These are phyloP conservation scores for Schwanniomyces yamadae DNA, from an alignment of 805 yeast species.

Conservation along the genomic window DNA sequence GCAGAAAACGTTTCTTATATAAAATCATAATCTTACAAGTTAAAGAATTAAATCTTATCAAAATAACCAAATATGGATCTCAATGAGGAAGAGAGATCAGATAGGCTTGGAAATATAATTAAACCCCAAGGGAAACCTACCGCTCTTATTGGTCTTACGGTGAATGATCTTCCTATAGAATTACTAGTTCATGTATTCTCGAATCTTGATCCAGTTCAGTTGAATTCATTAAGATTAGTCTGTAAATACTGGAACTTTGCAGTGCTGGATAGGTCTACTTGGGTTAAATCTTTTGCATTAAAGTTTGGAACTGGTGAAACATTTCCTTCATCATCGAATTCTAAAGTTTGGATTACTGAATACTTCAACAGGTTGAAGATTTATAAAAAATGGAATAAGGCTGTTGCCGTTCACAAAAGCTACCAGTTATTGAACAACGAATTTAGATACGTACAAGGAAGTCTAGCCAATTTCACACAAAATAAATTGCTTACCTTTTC, in stretches of 20 bases:
- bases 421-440: conserved; percentile 31
- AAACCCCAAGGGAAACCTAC: too few relatives aligned
- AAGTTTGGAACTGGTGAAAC: conserved; percentile 33
- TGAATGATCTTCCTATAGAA: conserved; percentile 47
- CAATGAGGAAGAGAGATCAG: too few relatives aligned
- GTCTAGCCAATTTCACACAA: conserved; percentile 24
- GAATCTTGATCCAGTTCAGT: conserved; percentile 44
- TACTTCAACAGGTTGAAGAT: conserved; percentile 38
- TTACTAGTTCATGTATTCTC: conserved; percentile 45
- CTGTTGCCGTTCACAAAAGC: conserved; percentile 23
- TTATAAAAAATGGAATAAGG: conserved; percentile 40
- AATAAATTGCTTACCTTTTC: conserved; percentile 31
- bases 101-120: too few relatives aligned
- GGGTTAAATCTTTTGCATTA: conserved; percentile 46
- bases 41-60: too few relatives aligned
- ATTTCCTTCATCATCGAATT: conserved; percentile 47
- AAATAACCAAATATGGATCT: too few relatives aligned
- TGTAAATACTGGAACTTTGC: conserved; percentile 49
- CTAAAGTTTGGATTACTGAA: conserved; percentile 47
- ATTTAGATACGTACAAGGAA: conserved; percentile 20
- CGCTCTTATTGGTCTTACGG: too few relatives aligned
- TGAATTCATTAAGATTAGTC: conserved; percentile 41
- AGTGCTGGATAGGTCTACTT: conserved; percentile 44
- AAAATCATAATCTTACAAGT: too few relatives aligned
- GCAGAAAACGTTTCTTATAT: too few relatives aligned